Evolutionary conservation across 768 basidiomycete species (phyloP).

Genomic region (Russula compacta): DNA sequence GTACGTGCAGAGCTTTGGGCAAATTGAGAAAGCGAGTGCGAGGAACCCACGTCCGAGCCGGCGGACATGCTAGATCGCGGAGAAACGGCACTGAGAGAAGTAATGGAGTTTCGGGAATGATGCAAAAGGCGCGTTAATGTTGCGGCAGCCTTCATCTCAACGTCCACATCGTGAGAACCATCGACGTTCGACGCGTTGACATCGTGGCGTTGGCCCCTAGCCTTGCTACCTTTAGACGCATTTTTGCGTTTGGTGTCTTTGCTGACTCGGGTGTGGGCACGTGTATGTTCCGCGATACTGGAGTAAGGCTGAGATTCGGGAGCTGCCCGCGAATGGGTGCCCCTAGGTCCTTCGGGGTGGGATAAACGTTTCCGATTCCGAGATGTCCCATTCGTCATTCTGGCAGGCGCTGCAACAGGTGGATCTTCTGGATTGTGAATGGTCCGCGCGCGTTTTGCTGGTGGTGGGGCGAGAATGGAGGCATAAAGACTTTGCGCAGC

Average conservation of each 20-base stretch:
- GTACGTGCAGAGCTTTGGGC: conserved; percentile 59
- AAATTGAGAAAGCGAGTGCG: conserved; percentile 53
- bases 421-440: conserved; percentile 67
- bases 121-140: conserved; percentile 66
- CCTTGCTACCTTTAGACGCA: conserved; percentile 1
- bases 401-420: conserved; percentile 46
- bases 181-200: conserved; percentile 5
- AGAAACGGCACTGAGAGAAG: conserved; percentile 44
- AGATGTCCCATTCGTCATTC: conserved; percentile 22
- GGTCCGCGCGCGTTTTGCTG: conserved; percentile 68
- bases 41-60: conserved; percentile 56
- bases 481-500: conserved; percentile 56
- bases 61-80: conserved; percentile 64
- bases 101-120: conserved; percentile 52
- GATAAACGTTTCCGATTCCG: conserved; percentile 21
- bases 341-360: conserved; percentile 12
- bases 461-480: conserved; percentile 70
- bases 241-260: conserved; percentile 10
- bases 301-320: conserved; percentile 12
- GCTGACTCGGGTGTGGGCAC: conserved; percentile 15
- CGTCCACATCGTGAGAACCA: conserved; percentile 43
- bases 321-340: conserved; percentile 5
- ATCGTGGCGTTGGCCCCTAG: not conserved
- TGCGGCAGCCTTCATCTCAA: conserved; percentile 78
- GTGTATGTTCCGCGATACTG: conserved; percentile 19